Evolutionary conservation across 2,329 filamentous ascomycete genomes (phyloP).

Genomic region (Phyllosticta ampelicida): DNA sequence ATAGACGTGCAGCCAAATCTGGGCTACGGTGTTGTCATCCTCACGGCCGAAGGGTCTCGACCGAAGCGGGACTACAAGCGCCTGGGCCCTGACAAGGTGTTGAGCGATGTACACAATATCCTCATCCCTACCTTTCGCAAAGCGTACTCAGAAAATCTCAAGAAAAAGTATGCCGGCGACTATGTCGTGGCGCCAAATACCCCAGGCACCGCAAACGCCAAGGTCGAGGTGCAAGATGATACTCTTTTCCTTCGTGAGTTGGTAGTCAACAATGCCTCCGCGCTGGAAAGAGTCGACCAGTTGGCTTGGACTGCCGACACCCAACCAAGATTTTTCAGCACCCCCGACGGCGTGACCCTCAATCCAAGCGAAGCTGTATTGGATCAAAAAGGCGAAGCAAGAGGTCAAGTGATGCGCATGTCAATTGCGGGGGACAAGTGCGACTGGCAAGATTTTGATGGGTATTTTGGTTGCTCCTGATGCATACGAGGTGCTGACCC

Average conservation of each 20-base stretch:
- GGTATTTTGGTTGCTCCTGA: conserved; percentile 12
- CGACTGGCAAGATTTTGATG: conserved; percentile 25
- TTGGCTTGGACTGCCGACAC: conserved; percentile 17
- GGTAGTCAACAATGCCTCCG: conserved; percentile 20
- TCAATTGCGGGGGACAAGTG: conserved; percentile 18
- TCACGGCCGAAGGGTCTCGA: conserved; percentile 7
- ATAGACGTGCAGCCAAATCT: conserved; percentile 22
- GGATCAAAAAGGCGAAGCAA: conserved; percentile 1
- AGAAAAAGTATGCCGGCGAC: conserved; percentile 16
- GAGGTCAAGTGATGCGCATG: conserved; percentile 21
- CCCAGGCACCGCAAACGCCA: conserved; percentile 15
- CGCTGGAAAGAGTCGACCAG: conserved; percentile 20
- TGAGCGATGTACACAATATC: conserved; percentile 16
- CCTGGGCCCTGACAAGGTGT: conserved; percentile 15
- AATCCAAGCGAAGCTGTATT: conserved; percentile 18
- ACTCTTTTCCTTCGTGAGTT: conserved; percentile 20
- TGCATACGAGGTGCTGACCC: background rate
- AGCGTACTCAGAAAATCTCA: conserved; percentile 13
- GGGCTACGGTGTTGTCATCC: conserved; percentile 20
- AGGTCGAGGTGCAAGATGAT: conserved; percentile 19
- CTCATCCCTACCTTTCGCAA: conserved; percentile 20
- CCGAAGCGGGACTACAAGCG: conserved; percentile 11
- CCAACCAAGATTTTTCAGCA: conserved; percentile 17
- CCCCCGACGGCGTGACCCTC: conserved; percentile 16
- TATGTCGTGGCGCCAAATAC: conserved; percentile 14